phyloP scores from a whole-genome alignment of 106 monocot species.

The Iris macrosiphon region DNA sequence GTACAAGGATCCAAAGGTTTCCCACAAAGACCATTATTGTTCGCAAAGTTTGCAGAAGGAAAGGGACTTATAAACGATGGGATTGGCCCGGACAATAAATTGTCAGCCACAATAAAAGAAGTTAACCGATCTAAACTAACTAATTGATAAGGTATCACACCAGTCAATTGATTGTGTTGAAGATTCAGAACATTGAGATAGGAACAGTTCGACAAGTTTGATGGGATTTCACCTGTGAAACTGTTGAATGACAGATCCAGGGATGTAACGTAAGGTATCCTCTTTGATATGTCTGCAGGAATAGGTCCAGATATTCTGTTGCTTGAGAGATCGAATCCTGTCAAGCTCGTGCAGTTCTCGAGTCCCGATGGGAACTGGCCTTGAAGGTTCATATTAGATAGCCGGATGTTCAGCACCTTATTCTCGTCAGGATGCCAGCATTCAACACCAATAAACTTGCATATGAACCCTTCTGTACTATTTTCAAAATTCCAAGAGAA shows the following conservation, averaged over 20 bases:
- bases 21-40: slow-evolving; percentile 77
- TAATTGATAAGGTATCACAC: slow-evolving; percentile 57
- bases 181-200: slow-evolving; percentile 70
- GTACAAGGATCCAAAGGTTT: slow-evolving; percentile 29
- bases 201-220: slow-evolving; percentile 32
- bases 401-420: slow-evolving; percentile 53
- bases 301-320: slow-evolving; percentile 48
- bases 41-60: slow-evolving; percentile 11
- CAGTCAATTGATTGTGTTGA: slow-evolving; percentile 50
- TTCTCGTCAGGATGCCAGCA: slow-evolving; percentile 93
- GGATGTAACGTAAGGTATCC: slow-evolving; percentile 44
- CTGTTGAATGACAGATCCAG: slow-evolving; percentile 80
- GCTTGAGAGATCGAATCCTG: slow-evolving; percentile 65
- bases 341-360: slow-evolving; percentile 67
- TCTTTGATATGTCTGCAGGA: slow-evolving; percentile 54
- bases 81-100: slow-evolving; percentile 51
- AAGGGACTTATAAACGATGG: slow-evolving; percentile 19
- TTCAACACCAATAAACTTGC: slow-evolving; percentile 74
- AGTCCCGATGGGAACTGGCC: slow-evolving; percentile 69
- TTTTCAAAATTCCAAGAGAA: slow-evolving; percentile 59
- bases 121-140: slow-evolving; percentile 37
- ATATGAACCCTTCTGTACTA: slow-evolving; percentile 48
- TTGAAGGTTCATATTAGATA: slow-evolving; percentile 63
- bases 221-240: slow-evolving; percentile 69
- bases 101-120: slow-evolving; percentile 56